phyloP scores from a whole-genome alignment of 129 eudicot genomes.

The Calendula officinalis region DNA sequence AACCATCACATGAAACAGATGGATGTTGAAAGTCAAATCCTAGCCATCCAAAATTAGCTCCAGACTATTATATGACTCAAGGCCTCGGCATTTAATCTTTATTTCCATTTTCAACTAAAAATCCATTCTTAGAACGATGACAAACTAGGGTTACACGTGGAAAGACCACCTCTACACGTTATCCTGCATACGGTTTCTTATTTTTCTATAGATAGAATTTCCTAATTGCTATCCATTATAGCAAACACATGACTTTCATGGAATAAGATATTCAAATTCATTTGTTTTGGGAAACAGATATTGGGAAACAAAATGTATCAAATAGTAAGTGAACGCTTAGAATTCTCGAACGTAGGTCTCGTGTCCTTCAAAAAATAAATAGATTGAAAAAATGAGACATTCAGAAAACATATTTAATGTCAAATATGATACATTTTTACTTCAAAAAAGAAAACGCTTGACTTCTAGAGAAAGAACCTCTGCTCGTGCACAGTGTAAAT shows the following conservation, averaged over 20 bases:
- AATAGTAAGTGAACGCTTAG: too few relatives aligned
- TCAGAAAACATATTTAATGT: too few relatives aligned
- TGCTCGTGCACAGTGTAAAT: too few relatives aligned
- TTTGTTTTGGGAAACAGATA: conserved; percentile 2
- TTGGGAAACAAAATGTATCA: background rate
- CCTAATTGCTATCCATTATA: background rate
- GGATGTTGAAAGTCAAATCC: background rate
- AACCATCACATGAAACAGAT: conserved; percentile 16
- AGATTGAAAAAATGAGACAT: too few relatives aligned
- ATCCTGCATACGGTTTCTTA: background rate
- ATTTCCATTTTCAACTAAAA: conserved; percentile 6
- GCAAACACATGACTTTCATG: conserved; percentile 8
- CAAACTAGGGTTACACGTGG: conserved; percentile 10
- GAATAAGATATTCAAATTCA: background rate
- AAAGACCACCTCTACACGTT: background rate
- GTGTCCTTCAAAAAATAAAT: too few relatives aligned
- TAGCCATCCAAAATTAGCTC: too few relatives aligned
- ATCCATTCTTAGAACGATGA: conserved; percentile 16
- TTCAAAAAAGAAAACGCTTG: too few relatives aligned
- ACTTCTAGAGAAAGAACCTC: too few relatives aligned
- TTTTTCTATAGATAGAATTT: background rate
- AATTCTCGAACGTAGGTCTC: too few relatives aligned
- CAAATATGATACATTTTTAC: too few relatives aligned
- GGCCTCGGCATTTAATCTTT: background rate
- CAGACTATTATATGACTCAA: too few relatives aligned